Evolutionary conservation across 1,284 basidiomycete species (phyloP), one percentile per base, ranked within the genome.

Genomic region (Leccinum angustisporum): DNA sequence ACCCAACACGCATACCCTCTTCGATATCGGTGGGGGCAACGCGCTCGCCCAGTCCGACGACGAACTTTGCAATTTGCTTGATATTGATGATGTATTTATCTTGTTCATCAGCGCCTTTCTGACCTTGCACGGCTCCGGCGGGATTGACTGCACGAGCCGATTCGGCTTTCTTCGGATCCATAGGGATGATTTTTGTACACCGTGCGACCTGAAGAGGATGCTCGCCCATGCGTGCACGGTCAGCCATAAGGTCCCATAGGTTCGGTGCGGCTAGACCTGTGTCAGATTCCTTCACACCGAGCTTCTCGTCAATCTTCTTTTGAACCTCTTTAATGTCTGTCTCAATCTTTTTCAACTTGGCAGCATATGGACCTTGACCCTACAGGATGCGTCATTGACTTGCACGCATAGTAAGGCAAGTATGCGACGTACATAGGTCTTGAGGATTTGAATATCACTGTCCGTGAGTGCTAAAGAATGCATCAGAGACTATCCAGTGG

Each of bases 21-120:
- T 99, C 97, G 61, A 99, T 95, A 80, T 99, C 97, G 7, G 96
- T 98, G 2, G 96, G 94, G 30, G 97, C 94, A 2, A 99, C 94
- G 58, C 94, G 88, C 68, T 99, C 97, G 25, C 96, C 96, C 13
- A 99, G 81, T 9, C 95, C 96, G 43, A 99, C 97, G 14, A 99
- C 97, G 74, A 98, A 99, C 79, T 99, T 99, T 33, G 97, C 97
- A 71, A 99, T 98, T 80, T 99, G 97, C 79, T 98, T 98, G 78
- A 99, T 96, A 76, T 98, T 98, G 79, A 99, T 99, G 69, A 99
- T 94, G 77, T 99, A 99, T 79, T 98, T 96, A 80, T 98, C 96
- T 71, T 95, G 94, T 74, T 98, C 97, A 73, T 97, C 95, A 3
- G 94, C 94, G 57, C 91, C 91, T 68, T 92, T 94, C 79, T 94